A percentile compares a stretch with the other conserved stretches of the same genome.
These are phyloP conservation scores for Bolboschoenoplectus hybrid DNA, from an alignment of 202 grass and related monocot species.

Conservation along the genomic window DNA sequence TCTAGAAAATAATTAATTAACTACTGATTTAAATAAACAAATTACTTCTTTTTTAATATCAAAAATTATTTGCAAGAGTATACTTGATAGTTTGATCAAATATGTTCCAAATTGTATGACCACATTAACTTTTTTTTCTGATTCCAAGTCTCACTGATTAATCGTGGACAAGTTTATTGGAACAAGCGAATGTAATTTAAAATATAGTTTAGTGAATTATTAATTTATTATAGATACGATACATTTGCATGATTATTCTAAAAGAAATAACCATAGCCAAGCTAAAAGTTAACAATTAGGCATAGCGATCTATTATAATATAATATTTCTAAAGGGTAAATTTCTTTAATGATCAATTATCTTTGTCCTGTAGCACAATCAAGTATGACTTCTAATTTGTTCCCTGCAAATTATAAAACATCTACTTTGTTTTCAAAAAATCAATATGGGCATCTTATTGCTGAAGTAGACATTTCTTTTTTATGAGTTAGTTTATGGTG, in stretches of 20 bases:
- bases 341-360: neutral
- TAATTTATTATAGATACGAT: neutral
- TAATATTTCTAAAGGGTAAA: neutral
- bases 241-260: conserved; percentile 19
- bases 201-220: neutral
- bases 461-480: neutral
- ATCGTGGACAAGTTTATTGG: neutral
- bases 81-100: neutral
- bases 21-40: neutral
- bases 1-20: neutral
- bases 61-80: neutral
- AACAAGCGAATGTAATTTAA: neutral
- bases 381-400: neutral
- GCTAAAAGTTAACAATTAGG: neutral
- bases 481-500: neutral
- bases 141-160: neutral
- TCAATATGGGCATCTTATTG: neutral
- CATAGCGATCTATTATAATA: neutral
- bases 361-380: neutral
- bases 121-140: neutral
- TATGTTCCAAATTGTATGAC: neutral
- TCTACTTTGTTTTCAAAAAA: neutral
- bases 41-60: neutral
- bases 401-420: neutral
- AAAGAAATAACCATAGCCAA: neutral